These are phyloP conservation scores for Linnemannia zychae DNA, from an alignment of 192 early-diverging fungal species.

Conservation along the genomic window DNA sequence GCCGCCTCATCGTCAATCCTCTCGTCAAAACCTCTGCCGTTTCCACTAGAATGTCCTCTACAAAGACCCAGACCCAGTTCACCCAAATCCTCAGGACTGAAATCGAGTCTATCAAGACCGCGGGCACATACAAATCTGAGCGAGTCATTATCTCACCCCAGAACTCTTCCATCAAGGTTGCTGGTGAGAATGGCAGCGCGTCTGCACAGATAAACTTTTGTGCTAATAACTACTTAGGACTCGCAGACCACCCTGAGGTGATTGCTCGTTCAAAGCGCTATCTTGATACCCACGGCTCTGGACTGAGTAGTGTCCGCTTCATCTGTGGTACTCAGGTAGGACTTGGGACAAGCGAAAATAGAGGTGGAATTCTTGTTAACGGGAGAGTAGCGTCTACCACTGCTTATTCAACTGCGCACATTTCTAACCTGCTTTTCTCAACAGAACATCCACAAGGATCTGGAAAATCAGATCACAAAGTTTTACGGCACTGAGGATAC, in stretches of 20 bases:
- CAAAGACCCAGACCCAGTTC: slow-evolving; percentile 46
- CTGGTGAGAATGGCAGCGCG: slow-evolving; percentile 40
- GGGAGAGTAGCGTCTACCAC: too few species aligned
- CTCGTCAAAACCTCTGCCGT: background rate
- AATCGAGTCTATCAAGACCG: slow-evolving; percentile 67
- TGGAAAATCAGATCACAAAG: slow-evolving; percentile 67
- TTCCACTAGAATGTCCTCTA: slow-evolving; percentile 33
- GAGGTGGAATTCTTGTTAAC: background rate
- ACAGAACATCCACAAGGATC: slow-evolving; percentile 73
- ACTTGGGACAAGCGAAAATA: background rate
- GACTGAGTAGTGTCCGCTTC: slow-evolving; percentile 76
- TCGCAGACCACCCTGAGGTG: slow-evolving; percentile 71
- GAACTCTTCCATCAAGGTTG: slow-evolving; percentile 64
- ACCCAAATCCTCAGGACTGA: slow-evolving; percentile 50
- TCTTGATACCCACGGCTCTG: slow-evolving; percentile 72
- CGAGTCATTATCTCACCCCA: slow-evolving; percentile 73
- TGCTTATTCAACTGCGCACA: too few species aligned
- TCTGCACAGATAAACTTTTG: slow-evolving; percentile 71
- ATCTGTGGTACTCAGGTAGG: slow-evolving; percentile 77
- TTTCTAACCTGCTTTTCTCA: background rate
- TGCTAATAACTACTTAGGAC: slow-evolving; percentile 79
- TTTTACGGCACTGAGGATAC: slow-evolving; percentile 74
- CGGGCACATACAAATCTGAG: slow-evolving; percentile 79
- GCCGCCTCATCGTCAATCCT: slow-evolving; percentile 24
- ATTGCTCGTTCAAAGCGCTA: slow-evolving; percentile 64